phyloP scores from a whole-genome alignment of 768 basidiomycete genomes.

The Boletellus emodensis region DNA sequence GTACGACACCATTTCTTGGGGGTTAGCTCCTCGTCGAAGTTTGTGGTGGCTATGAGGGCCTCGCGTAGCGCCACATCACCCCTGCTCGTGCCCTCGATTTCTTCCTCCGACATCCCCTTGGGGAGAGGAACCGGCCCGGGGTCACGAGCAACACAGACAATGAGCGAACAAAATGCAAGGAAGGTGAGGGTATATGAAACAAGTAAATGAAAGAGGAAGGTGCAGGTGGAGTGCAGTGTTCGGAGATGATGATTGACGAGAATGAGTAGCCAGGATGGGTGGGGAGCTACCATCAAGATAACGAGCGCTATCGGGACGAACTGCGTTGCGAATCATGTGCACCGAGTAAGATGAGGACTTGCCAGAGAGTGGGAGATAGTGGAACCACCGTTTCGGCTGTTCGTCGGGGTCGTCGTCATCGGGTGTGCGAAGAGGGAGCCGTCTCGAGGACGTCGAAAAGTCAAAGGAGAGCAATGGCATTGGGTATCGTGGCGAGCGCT shows the following conservation, averaged over 20 bases:
- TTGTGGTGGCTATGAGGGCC: constrained; percentile 49
- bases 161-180: constrained; percentile 66
- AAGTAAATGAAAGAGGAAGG: constrained; percentile 53
- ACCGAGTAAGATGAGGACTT: constrained; percentile 16
- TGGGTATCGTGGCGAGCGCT: constrained; percentile 2
- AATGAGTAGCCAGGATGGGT: constrained; percentile 67
- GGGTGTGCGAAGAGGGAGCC: constrained; percentile 1
- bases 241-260: constrained; percentile 65
- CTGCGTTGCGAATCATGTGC: constrained; percentile 2
- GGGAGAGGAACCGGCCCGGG: constrained; percentile 55
- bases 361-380: constrained; percentile 58
- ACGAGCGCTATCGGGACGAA: constrained; percentile 39
- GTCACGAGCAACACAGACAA: constrained; percentile 67
- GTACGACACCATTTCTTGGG: constrained; percentile 73
- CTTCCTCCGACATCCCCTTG: constrained; percentile 22
- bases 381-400: constrained; percentile 47
- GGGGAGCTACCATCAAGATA: constrained; percentile 61
- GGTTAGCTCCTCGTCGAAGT: constrained; percentile 51
- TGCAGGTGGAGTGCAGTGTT: constrained; percentile 43
- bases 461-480: constrained; percentile 33
- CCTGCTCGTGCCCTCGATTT: constrained; percentile 27
- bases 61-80: constrained; percentile 52
- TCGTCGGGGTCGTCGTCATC: constrained; percentile 36
- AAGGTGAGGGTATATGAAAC: constrained; percentile 64
- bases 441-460: constrained; percentile 13